These are phyloP conservation scores for Chondrostereum purpureum DNA, from an alignment of 1,284 basidiomycete species.

Conservation along the genomic window DNA sequence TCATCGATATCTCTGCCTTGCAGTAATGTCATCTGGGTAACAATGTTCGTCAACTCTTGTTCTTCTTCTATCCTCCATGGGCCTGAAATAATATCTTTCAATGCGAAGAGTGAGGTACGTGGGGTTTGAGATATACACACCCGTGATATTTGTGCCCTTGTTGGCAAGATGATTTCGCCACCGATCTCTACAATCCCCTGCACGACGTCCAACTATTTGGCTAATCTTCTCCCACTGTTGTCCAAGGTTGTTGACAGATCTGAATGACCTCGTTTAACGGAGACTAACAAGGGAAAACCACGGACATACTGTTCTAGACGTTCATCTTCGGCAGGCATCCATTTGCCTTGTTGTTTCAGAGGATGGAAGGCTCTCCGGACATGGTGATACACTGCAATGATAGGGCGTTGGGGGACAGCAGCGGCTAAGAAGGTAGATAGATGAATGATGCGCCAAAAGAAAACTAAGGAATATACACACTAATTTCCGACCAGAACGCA, in stretches of 20 bases:
- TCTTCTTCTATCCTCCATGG: constrained; percentile 72
- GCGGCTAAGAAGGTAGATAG: constrained; percentile 29
- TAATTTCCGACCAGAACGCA: constrained; percentile 72
- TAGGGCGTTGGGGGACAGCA: constrained; percentile 65
- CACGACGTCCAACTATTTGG: constrained; percentile 59
- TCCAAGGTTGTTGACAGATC: constrained; percentile 64
- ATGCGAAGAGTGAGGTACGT: not conserved
- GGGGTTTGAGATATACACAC: constrained; percentile 26
- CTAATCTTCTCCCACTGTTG: constrained; percentile 76
- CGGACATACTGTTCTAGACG: constrained; percentile 50
- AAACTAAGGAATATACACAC: constrained; percentile 34
- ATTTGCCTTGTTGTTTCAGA: constrained; percentile 59
- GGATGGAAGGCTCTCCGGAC: constrained; percentile 66
- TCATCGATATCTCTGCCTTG: constrained; percentile 65
- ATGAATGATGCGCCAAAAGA: constrained; percentile 1
- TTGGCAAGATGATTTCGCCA: constrained; percentile 73
- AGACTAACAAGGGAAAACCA: constrained; percentile 6
- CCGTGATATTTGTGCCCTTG: constrained; percentile 46
- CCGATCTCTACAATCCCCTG: constrained; percentile 77
- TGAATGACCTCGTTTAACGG: constrained; percentile 19
- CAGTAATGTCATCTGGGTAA: constrained; percentile 62
- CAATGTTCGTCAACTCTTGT: constrained; percentile 60
- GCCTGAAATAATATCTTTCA: constrained; percentile 27
- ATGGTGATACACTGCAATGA: constrained; percentile 78
- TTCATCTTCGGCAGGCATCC: constrained; percentile 64